Evolutionary conservation across 2,329 filamentous ascomycete genomes (phyloP), one percentile per base, ranked within the genome.

Genomic region (Geosmithia flava): DNA sequence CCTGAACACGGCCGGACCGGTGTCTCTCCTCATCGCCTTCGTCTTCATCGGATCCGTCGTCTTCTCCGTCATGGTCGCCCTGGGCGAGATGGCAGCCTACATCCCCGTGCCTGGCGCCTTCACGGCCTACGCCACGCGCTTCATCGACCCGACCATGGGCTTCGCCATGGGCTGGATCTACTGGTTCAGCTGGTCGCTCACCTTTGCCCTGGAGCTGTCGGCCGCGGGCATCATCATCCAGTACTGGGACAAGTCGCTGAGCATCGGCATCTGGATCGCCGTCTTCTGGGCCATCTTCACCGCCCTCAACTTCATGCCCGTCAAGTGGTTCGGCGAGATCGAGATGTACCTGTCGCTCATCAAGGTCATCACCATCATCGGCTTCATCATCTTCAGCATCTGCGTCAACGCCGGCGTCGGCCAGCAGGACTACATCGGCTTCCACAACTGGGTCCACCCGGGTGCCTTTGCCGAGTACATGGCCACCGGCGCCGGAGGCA

Each of bases 121-220:
- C 60, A 85, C 84, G 29, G 75, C 81, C 42, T 91, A 89, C 56
- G 84, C 85, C 20, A 75, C 80, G 40, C 82, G 86, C 17, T 87
- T 91, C 56, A 74, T 88, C 53, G 81, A 86, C 57, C 80, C 78
- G 11, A 81, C 80, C 49, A 68, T 88, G 45, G 84, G 83, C 7
- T 89, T 89, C 56, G 75, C 84, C 19, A 84, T 89, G 74, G 85
- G 86, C 19, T 90, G 85, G 85, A 81, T 87, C 51, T 90, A 90
- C 65, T 90, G 83, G 81, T 88, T 88, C 59, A 81, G 76, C 39
- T 90, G 82, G 83, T 73, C 80, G 17, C 78, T 83, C 49, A 87
- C 84, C 0, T 85, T 78, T 54, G 83, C 83, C 1, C 74, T 88
- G 8, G 85, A 90, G 59, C 69, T 89, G 40, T 85, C 80, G 0